Conservation (phyloP, 1,139 yeast genomes). For the Petasospora rhodanensis region DNA sequence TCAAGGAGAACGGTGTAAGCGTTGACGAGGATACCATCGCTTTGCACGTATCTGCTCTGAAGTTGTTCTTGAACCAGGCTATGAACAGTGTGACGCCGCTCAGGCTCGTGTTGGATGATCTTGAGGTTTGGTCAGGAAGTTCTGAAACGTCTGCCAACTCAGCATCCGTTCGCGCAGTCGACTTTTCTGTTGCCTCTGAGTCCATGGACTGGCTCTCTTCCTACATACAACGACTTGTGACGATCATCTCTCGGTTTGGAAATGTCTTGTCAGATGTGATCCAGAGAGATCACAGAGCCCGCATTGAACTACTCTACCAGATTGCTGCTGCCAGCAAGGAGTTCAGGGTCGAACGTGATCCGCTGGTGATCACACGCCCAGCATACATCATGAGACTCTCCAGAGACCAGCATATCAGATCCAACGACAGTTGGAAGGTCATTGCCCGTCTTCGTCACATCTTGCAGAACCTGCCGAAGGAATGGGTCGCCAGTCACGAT, state of each 20-base stretch:
- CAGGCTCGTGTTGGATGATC: constrained; percentile 26
- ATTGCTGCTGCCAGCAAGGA: constrained; percentile 60
- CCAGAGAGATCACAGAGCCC: constrained; percentile 23
- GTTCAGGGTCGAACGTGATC: constrained; percentile 69
- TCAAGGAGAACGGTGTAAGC: constrained; percentile 2
- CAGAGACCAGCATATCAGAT: constrained; percentile 69
- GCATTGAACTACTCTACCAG: constrained; percentile 45
- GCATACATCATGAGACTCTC: constrained; percentile 73
- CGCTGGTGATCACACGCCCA: constrained; percentile 86
- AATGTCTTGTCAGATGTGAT: constrained; percentile 3
- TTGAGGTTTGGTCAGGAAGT: constrained; percentile 41
- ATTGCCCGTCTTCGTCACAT: constrained; percentile 75
- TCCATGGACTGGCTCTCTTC: constrained; percentile 37
- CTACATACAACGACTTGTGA: constrained; percentile 27
- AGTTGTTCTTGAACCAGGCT: constrained; percentile 3
- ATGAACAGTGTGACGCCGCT: constrained; percentile 14
- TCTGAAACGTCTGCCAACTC: constrained; percentile 32
- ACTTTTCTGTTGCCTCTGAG: constrained; percentile 32
- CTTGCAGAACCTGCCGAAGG: constrained; percentile 51
- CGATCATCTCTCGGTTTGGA: constrained; percentile 27
- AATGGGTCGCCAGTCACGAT: constrained; percentile 38
- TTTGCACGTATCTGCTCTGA: constrained; percentile 11
- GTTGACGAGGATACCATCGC: constrained; percentile 12
- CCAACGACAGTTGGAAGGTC: constrained; percentile 84
- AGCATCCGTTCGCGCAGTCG: constrained; percentile 32